Conservation (phyloP, 768 basidiomycete species). For the Termitomyces sp. region DNA sequence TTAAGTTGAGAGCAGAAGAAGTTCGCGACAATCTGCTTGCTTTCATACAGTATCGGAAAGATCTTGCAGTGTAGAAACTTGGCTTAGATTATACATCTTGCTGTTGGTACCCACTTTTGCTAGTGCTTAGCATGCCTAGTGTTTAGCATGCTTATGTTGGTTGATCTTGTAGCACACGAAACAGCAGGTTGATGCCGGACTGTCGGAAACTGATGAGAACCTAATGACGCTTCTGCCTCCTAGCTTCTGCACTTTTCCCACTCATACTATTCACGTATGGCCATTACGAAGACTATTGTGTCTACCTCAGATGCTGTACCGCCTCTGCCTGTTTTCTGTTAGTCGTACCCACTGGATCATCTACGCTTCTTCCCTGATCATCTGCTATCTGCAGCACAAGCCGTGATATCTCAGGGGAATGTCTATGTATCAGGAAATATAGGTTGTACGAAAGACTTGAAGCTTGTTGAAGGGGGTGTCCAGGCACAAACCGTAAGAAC, state of each 20-base stretch:
- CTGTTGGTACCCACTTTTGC: too few relatives aligned
- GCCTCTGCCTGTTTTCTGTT: slow-evolving; percentile 34
- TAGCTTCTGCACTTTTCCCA: neutral
- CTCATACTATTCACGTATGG: neutral
- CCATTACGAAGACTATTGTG: slow-evolving; percentile 20
- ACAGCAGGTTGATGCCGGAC: neutral
- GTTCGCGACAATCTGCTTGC: slow-evolving; percentile 72
- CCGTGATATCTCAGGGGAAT: slow-evolving; percentile 30
- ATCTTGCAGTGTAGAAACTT: slow-evolving; percentile 38
- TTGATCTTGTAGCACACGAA: neutral
- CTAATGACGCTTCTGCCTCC: neutral
- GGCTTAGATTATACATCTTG: neutral
- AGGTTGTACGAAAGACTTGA: slow-evolving; percentile 22
- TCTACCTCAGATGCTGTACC: slow-evolving; percentile 29
- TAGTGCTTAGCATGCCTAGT: neutral
- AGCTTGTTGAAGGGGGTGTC: slow-evolving; percentile 29
- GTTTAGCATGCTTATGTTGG: neutral
- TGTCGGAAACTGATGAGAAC: too few relatives aligned
- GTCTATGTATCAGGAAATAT: slow-evolving; percentile 38
- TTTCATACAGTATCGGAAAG: slow-evolving; percentile 70
- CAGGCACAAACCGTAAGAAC: slow-evolving; percentile 31
- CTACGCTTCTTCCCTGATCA: neutral
- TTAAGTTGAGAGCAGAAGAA: slow-evolving; percentile 70
- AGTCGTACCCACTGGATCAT: slow-evolving; percentile 4
- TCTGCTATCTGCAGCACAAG: slow-evolving; percentile 27